A percentile compares a stretch with the other conserved stretches of the same genome.
These are phyloP conservation scores for Rhynchosporium agropyri DNA, from an alignment of 2,329 filamentous ascomycete species.

Conservation along the genomic window DNA sequence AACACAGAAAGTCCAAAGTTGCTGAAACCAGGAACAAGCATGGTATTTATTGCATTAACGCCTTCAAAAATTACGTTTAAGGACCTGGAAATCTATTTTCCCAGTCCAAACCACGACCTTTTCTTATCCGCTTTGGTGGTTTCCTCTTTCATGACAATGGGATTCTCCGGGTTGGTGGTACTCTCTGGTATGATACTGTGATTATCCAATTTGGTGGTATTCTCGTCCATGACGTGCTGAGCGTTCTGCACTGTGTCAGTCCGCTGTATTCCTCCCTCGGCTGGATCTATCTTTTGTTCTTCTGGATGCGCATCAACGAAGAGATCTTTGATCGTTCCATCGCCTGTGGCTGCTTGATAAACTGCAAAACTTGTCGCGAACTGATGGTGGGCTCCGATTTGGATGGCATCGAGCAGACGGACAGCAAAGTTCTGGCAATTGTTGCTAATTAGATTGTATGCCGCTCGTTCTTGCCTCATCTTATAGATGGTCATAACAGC, in stretches of 20 bases:
- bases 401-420: constrained; percentile 56
- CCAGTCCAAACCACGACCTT: no score
- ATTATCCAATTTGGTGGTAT: constrained; percentile 54
- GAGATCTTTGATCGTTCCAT: constrained; percentile 54
- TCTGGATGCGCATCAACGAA: constrained; percentile 47
- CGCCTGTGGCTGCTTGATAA: constrained; percentile 54
- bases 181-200: constrained; percentile 17
- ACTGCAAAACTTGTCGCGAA: constrained; percentile 58
- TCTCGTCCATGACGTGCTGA: constrained; percentile 56
- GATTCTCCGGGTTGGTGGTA: background rate
- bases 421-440: constrained; percentile 62
- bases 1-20: no score
- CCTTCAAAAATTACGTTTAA: no score
- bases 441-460: constrained; percentile 61
- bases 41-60: no score
- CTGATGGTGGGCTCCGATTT: constrained; percentile 52
- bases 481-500: constrained; percentile 56
- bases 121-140: no score
- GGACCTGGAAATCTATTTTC: no score
- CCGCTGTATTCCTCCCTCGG: constrained; percentile 35
- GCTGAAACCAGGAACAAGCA: no score
- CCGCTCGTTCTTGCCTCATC: constrained; percentile 52
- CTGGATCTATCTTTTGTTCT: constrained; percentile 40
- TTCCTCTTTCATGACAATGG: no score
- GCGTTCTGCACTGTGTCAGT: constrained; percentile 52